phyloP scores from a whole-genome alignment of 768 basidiomycete species.

The Lyophyllum semitale region DNA sequence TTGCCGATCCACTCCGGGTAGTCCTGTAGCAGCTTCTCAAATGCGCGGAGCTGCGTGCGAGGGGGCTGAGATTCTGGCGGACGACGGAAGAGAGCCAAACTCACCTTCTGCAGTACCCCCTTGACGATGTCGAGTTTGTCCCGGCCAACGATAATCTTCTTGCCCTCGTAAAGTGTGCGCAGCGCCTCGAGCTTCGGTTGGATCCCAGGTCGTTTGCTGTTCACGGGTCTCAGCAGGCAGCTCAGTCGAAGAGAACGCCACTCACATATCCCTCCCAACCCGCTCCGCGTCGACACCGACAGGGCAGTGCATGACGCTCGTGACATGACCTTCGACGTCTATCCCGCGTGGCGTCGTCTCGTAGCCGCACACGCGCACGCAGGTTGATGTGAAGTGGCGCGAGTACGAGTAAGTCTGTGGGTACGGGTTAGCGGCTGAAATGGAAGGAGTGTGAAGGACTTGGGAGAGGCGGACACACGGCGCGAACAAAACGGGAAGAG shows the following conservation, averaged over 20 bases:
- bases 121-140: conserved; percentile 99
- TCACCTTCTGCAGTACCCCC: conserved; percentile 92
- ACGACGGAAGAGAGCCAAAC: not conserved
- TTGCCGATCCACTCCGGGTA: conserved; percentile 97
- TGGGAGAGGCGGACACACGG: not conserved
- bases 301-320: conserved; percentile 85
- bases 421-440: not conserved
- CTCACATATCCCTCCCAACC: conserved; percentile 78
- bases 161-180: conserved; percentile 83
- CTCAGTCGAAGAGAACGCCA: conserved; percentile 8
- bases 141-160: conserved; percentile 97
- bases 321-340: conserved; percentile 85
- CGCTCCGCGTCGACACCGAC: conserved; percentile 95
- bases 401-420: conserved; percentile 87
- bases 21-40: conserved; percentile 89
- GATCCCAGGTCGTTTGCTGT: conserved; percentile 74
- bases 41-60: conserved; percentile 75
- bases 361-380: conserved; percentile 94
- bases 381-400: conserved; percentile 92
- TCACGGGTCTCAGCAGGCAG: not conserved
- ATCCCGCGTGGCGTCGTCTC: conserved; percentile 75
- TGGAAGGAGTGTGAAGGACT: not conserved
- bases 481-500: not conserved
- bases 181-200: conserved; percentile 89
- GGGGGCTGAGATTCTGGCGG: not conserved